Base-by-base conservation (phyloP, 1,139 yeast species). In the Komagataea norvegica region DNA sequence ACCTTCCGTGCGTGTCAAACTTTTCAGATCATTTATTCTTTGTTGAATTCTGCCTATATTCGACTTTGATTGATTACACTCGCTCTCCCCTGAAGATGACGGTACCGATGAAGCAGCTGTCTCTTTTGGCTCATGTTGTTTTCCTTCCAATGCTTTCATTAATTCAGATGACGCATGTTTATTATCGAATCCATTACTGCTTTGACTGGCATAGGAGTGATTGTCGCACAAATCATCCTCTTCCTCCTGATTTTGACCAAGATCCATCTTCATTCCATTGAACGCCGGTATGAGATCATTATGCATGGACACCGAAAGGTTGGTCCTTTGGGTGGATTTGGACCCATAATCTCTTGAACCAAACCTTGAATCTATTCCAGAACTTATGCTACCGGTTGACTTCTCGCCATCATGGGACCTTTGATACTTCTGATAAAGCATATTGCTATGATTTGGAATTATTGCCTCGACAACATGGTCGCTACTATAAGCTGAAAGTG, bases 241-340 rank as follows among this genome's bases (percentile, higher is more conserved):
- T 10, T 29, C 31, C 4, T 20, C 36, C 4, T 21, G n/a, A 7
- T 16, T n/a, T 11, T 17, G 11, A 16, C 37, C 51, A 6, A 52
- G 11, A 22, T 49, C 54, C 37, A 52, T 47, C 19, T 43, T 47
- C 40, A 48, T 33, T 14, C 44, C 48, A 17, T 45, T 46, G 30
- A 49, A 48, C 0, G 54, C 54, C 1, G 53, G 54, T 3, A 50
- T 41, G n/a, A 48, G 16, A 11, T 45, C 54, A 36, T 49, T 48
- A 19, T 40, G 47, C 46, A 49, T 41, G 1, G 45, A 47, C 35
- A 7, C 47, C 8, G 31, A 25, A 10, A 25, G 14, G 6, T 29
- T 34, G 3, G 37, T 34, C 18, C 42, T 37, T 17, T 33, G 33
- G 6, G 42, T 34, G 8, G 41, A 25, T 16, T 35, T 33, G 11